Conservation (phyloP, 495 filamentous ascomycete genomes). For the Xylaria flabelliformis region DNA sequence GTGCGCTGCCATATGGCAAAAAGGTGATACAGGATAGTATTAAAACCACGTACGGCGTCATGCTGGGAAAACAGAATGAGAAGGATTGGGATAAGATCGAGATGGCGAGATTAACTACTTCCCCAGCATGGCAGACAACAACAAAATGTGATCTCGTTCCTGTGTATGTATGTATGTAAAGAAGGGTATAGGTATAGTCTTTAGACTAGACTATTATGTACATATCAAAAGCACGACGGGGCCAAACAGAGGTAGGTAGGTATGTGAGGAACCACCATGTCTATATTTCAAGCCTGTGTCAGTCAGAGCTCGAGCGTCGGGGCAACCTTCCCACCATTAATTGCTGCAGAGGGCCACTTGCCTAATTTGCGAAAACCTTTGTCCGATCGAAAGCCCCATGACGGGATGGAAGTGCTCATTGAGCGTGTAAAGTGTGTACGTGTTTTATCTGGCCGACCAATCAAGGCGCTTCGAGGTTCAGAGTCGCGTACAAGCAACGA, state of each 20-base stretch:
- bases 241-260: slow-evolving; percentile 10
- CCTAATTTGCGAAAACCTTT: slow-evolving; percentile 23
- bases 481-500: slow-evolving; percentile 17
- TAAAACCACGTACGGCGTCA: slow-evolving; percentile 28
- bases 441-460: slow-evolving; percentile 4
- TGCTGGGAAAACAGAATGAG: slow-evolving; percentile 21
- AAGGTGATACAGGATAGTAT: slow-evolving; percentile 29
- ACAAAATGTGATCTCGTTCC: slow-evolving; percentile 8
- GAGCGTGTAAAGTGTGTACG: slow-evolving; percentile 10
- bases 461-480: background rate
- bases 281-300: slow-evolving; percentile 19
- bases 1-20: slow-evolving; percentile 27
- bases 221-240: background rate
- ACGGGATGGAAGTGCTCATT: slow-evolving; percentile 8
- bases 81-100: slow-evolving; percentile 5
- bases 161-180: background rate
- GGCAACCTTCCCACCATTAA: background rate
- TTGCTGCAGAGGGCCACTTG: slow-evolving; percentile 17
- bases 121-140: slow-evolving; percentile 23
- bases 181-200: slow-evolving; percentile 1
- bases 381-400: slow-evolving; percentile 20
- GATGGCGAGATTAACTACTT: slow-evolving; percentile 13
- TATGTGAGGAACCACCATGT: slow-evolving; percentile 17
- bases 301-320: background rate
- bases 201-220: slow-evolving; percentile 9